Evolutionary conservation across 305 asterid species (phyloP).

Genomic region (Plantago lanceolata): DNA sequence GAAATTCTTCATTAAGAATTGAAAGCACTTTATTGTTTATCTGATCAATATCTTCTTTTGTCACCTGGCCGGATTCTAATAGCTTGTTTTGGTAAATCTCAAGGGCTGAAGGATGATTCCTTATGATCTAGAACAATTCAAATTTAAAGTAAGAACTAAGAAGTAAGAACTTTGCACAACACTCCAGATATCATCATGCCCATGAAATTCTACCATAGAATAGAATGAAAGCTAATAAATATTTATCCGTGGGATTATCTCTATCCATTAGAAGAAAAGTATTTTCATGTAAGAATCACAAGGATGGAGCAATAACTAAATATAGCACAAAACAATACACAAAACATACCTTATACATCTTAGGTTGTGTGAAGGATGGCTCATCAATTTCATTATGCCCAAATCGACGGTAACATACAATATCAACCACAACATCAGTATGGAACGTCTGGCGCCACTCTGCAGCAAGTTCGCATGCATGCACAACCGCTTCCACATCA

Average conservation of each 20-base stretch:
- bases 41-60: constrained; percentile 65
- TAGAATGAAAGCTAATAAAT: background rate
- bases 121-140: constrained; percentile 54
- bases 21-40: constrained; percentile 60
- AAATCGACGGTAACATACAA: constrained; percentile 84
- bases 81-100: constrained; percentile 81
- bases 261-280: constrained; percentile 16
- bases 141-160: constrained; percentile 43
- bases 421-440: constrained; percentile 87
- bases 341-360: constrained; percentile 71
- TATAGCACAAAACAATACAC: constrained; percentile 22
- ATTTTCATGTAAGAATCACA: constrained; percentile 3
- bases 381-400: constrained; percentile 96
- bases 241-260: constrained; percentile 19
- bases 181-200: constrained; percentile 12
- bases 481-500: constrained; percentile 91
- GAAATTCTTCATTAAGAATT: constrained; percentile 83
- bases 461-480: constrained; percentile 95
- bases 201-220: background rate
- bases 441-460: constrained; percentile 98
- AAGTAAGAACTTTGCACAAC: constrained; percentile 35
- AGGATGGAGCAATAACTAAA: constrained; percentile 18
- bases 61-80: constrained; percentile 58
- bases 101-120: constrained; percentile 78
- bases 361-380: constrained; percentile 92